These are phyloP conservation scores for Cinchona pubescens DNA, from an alignment of 257 asterid genomes.

Conservation along the genomic window DNA sequence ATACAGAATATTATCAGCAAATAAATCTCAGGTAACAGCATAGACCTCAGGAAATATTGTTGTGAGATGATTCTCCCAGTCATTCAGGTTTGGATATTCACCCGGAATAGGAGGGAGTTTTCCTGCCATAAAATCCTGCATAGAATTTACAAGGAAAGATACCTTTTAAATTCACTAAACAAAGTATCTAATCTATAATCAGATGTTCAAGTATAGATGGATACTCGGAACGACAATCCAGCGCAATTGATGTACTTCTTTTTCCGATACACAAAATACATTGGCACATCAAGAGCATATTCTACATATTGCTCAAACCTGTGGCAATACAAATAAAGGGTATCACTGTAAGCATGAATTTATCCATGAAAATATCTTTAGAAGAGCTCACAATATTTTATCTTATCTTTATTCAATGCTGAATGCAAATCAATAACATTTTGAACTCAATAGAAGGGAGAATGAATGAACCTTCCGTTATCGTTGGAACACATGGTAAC, in stretches of 20 bases:
- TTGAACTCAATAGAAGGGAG: neutral
- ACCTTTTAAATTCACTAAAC: slow-evolving; percentile 9
- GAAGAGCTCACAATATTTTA: neutral
- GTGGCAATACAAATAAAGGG: slow-evolving; percentile 29
- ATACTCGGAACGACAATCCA: slow-evolving; percentile 91
- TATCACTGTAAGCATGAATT: slow-evolving; percentile 13
- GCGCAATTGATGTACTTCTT: slow-evolving; percentile 74
- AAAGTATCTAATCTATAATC: slow-evolving; percentile 4
- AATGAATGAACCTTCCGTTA: neutral
- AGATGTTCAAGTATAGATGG: slow-evolving; percentile 27
- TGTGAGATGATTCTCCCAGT: slow-evolving; percentile 98
- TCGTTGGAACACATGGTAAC: neutral
- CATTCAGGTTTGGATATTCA: slow-evolving; percentile 81
- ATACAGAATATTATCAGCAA: slow-evolving; percentile 9
- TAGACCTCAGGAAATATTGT: slow-evolving; percentile 96
- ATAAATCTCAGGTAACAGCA: slow-evolving; percentile 19
- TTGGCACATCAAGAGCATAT: slow-evolving; percentile 96
- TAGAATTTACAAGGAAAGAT: slow-evolving; percentile 16
- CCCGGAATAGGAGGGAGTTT: slow-evolving; percentile 87
- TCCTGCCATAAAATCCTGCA: slow-evolving; percentile 94
- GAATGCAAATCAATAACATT: neutral
- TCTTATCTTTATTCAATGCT: neutral
- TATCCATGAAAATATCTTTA: slow-evolving; percentile 1
- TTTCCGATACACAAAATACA: slow-evolving; percentile 94
- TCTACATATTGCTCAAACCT: slow-evolving; percentile 98